phyloP scores from a whole-genome alignment of 495 filamentous ascomycete genomes.

The Elasticomyces elasticus region DNA sequence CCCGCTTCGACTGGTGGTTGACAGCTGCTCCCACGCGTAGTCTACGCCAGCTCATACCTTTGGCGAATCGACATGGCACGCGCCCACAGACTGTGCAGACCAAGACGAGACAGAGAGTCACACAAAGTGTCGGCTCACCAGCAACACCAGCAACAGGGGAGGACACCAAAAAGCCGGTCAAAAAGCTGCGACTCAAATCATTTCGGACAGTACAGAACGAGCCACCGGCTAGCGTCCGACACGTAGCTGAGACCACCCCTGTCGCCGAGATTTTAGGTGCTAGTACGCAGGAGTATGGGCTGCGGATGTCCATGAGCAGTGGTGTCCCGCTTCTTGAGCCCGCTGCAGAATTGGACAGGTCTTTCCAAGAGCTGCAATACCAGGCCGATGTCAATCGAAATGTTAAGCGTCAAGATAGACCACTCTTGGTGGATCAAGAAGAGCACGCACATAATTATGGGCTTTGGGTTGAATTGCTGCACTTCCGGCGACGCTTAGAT shows the following conservation, averaged over 20 bases:
- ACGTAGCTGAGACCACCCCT: background rate
- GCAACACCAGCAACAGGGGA: too few species aligned
- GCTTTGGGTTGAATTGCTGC: slow-evolving; percentile 57
- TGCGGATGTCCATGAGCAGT: slow-evolving; percentile 3
- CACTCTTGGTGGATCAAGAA: slow-evolving; percentile 48
- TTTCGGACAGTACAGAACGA: background rate
- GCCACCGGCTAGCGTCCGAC: background rate
- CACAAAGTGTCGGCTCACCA: too few species aligned
- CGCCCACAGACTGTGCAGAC: too few species aligned
- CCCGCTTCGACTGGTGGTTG: slow-evolving; percentile 24
- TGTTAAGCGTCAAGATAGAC: background rate
- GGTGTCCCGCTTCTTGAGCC: background rate
- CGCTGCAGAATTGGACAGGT: background rate
- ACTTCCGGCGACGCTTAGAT: slow-evolving; percentile 50
- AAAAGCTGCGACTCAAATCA: background rate
- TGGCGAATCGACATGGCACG: background rate
- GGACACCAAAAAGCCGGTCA: too few species aligned
- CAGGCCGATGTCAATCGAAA: slow-evolving; percentile 8
- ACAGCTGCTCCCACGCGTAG: slow-evolving; percentile 24
- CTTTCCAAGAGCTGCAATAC: background rate
- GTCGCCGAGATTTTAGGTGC: background rate
- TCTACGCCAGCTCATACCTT: slow-evolving; percentile 9
- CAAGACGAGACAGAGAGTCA: too few species aligned
- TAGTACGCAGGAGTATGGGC: slow-evolving; percentile 6
- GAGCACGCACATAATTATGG: slow-evolving; percentile 41